Evolutionary conservation across 148 eudicot genomes (phyloP).

Genomic region (Drosera capensis): DNA sequence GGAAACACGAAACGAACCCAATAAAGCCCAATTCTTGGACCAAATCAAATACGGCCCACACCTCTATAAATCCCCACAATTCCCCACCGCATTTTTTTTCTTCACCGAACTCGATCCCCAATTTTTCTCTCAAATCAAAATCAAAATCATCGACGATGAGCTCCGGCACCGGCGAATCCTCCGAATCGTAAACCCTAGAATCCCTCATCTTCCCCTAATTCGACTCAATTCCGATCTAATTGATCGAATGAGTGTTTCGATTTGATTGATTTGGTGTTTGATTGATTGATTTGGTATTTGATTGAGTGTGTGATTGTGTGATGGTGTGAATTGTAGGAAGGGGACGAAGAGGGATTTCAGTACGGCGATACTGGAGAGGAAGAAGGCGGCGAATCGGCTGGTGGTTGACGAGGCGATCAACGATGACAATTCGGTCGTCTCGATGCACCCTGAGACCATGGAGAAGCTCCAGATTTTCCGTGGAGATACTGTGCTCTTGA

Average conservation of each 20-base stretch:
- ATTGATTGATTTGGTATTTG: not conserved
- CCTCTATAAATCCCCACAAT: not conserved
- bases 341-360: slow-evolving; percentile 65
- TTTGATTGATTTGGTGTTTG: not conserved
- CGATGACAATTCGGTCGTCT: slow-evolving; percentile 76
- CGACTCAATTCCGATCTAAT: not conserved
- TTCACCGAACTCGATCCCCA: slow-evolving; percentile 1
- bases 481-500: slow-evolving; percentile 66
- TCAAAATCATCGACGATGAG: slow-evolving; percentile 30
- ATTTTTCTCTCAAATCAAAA: not conserved
- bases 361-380: slow-evolving; percentile 72
- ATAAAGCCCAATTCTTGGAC: not conserved
- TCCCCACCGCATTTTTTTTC: not conserved
- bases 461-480: slow-evolving; percentile 83
- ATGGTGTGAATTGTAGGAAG: slow-evolving; percentile 27
- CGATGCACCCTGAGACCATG: slow-evolving; percentile 75
- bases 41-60: no score
- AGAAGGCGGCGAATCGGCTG: slow-evolving; percentile 62
- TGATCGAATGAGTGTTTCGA: slow-evolving; percentile 1
- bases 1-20: slow-evolving; percentile 7
- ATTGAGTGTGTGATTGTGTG: not conserved
- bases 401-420: slow-evolving; percentile 73
- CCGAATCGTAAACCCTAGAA: slow-evolving; percentile 38
- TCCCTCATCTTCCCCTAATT: not conserved
- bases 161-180: slow-evolving; percentile 56